Evolutionary conservation across 176 grass and related monocot species (phyloP), one percentile per base, ranked within the genome.

Genomic region (Zea luxurians): DNA sequence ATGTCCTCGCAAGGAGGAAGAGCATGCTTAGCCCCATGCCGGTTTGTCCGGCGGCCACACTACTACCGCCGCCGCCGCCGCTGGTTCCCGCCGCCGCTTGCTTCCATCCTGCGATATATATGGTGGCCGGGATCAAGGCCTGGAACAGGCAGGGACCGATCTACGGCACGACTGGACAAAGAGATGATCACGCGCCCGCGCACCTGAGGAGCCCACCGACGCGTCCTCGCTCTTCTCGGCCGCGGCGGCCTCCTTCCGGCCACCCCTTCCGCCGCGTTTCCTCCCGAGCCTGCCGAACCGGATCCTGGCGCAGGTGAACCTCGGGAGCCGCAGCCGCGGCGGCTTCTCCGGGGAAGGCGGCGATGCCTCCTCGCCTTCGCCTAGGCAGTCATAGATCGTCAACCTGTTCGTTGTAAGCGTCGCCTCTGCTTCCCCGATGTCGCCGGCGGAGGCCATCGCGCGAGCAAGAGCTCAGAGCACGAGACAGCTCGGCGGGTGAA

Each of bases 1-100:
- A 78, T 0, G 82, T 80, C 79, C 65, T 83, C 8, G 76, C 71
- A 21, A 93, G 76, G 47, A 88, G 53, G 67, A 90, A 63, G 11
- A 84, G 66, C 57, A 90, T 53, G 68, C 85, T 82, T 4, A 90
- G 53, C 21, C 79, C 88, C 82, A 90, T 74, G 27, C 85, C 82
- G 13, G 74, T 11, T 4, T 82, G 77, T 10, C 73, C 66, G 17
- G 76, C n/a, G 3, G 7, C 13, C 17, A 15, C 67, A 6, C 27
- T 6, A 10, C 40, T 7, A n/a, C 52, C 17, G 38, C 37, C 37
- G 6, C 55, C 20, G 48, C 4, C 13, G 49, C 13, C 42, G 44
- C 50, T 4, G 37, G 12, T 64, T 11, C 16, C 59, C 0, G 61
- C 75, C 9, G 43, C 54, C 35, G 43, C n/a, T 18, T 20, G 74